These are phyloP conservation scores for Beauveria brongniartii DNA, from an alignment of 2,329 filamentous ascomycete genomes.

Conservation along the genomic window DNA sequence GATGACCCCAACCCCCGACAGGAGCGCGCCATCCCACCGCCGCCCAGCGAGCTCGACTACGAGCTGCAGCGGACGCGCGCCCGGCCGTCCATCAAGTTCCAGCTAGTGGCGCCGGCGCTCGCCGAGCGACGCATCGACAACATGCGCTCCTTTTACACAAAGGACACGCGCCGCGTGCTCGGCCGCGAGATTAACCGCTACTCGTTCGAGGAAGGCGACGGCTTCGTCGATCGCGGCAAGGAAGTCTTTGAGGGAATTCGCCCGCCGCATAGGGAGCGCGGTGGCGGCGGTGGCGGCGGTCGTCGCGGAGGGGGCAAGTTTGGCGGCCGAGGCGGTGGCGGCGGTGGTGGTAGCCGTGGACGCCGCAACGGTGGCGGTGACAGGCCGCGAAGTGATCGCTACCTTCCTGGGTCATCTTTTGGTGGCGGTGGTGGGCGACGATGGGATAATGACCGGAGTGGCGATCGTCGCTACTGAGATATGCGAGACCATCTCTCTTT, in stretches of 20 bases:
- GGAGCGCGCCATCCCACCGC: background rate
- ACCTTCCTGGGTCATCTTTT: constrained; percentile 20
- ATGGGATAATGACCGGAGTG: constrained; percentile 2
- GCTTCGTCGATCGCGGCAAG: constrained; percentile 63
- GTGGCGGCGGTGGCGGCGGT: constrained; percentile 19
- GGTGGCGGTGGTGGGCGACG: constrained; percentile 18
- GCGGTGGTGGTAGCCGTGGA: constrained; percentile 16
- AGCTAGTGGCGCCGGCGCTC: constrained; percentile 56
- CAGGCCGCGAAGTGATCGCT: constrained; percentile 25
- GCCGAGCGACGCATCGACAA: constrained; percentile 56
- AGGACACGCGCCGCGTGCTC: constrained; percentile 30
- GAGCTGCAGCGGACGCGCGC: constrained; percentile 28
- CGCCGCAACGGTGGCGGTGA: constrained; percentile 15
- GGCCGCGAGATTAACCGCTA: constrained; percentile 56
- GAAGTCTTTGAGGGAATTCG: constrained; percentile 61
- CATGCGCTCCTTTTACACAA: constrained; percentile 40
- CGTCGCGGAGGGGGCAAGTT: constrained; percentile 16
- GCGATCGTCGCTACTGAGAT: constrained; percentile 3
- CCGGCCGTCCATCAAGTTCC: constrained; percentile 35
- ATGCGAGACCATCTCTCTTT: background rate
- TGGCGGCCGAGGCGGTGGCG: constrained; percentile 19
- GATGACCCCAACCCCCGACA: background rate
- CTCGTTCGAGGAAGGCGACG: constrained; percentile 59
- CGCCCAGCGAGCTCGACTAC: constrained; percentile 7
- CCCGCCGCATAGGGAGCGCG: constrained; percentile 45